phyloP scores from a whole-genome alignment of 1,284 basidiomycete genomes.

The Sporisorium reilianum region DNA sequence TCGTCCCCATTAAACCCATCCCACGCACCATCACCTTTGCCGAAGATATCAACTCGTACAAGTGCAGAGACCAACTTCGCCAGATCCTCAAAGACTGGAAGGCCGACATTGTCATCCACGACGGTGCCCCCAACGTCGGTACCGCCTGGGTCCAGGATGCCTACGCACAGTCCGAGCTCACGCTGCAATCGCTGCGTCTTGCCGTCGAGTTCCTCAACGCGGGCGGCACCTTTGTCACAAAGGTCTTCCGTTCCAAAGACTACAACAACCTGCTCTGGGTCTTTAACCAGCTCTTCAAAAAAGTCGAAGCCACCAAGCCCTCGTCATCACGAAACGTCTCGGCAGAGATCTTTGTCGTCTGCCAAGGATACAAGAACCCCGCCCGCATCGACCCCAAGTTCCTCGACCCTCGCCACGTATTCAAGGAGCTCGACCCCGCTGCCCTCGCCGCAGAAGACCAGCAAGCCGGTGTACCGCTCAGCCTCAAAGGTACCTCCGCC shows the following conservation, averaged over 20 bases:
- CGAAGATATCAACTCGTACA: conserved; percentile 92
- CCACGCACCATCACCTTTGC: conserved; percentile 92
- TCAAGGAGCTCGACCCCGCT: conserved; percentile 82
- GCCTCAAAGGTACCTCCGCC: conserved; percentile 58
- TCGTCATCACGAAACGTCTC: conserved; percentile 99
- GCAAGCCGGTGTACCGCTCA: conserved; percentile 43
- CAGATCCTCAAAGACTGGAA: conserved; percentile 97
- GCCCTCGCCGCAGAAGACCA: conserved; percentile 24
- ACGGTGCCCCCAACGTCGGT: conserved; percentile 99
- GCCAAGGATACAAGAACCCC: conserved; percentile 93
- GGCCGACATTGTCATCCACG: conserved; percentile 99
- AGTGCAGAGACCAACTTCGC: conserved; percentile 88
- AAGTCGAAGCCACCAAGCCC: conserved; percentile 98
- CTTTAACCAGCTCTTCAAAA: conserved; percentile 94
- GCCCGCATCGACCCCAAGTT: conserved; percentile 98
- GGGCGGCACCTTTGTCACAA: conserved; percentile 92
- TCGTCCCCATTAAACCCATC: conserved; percentile 95
- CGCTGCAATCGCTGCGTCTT: conserved; percentile 93
- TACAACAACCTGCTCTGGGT: conserved; percentile 99
- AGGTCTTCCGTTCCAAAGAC: conserved; percentile 98
- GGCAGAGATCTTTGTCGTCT: conserved; percentile 99
- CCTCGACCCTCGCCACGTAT: conserved; percentile 96
- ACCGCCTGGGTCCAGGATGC: conserved; percentile 99
- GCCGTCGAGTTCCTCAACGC: conserved; percentile 94
- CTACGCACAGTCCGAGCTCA: conserved; percentile 95